Evolutionary conservation across 2,329 filamentous ascomycete species (phyloP).

Genomic region (Zasmidium citrigriseum): DNA sequence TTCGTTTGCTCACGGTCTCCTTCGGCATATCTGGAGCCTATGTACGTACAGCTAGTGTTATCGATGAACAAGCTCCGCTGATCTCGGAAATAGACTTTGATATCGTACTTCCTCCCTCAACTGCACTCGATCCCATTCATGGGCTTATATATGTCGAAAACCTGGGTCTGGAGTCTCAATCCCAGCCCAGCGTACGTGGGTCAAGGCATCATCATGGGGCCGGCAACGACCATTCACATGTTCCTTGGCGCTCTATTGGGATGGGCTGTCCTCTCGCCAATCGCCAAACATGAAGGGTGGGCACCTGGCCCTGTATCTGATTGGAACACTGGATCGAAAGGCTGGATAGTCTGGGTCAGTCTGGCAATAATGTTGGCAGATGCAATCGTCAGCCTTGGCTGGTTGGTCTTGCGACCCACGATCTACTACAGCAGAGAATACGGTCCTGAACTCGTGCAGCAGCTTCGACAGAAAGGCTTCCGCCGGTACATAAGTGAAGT

Average conservation of each 20-base stretch:
- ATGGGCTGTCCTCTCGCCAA: slow-evolving; percentile 86
- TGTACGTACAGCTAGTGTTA: slow-evolving; percentile 33
- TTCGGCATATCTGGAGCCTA: slow-evolving; percentile 61
- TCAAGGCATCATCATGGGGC: slow-evolving; percentile 98
- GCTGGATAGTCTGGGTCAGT: slow-evolving; percentile 98
- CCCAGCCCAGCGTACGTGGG: slow-evolving; percentile 96
- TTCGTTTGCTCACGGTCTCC: slow-evolving; percentile 59
- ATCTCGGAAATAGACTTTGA: slow-evolving; percentile 66
- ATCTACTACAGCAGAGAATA: slow-evolving; percentile 49
- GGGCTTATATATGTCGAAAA: slow-evolving; percentile 69
- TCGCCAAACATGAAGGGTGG: slow-evolving; percentile 85
- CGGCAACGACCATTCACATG: slow-evolving; percentile 94
- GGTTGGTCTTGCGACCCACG: slow-evolving; percentile 69
- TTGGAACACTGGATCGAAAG: slow-evolving; percentile 92
- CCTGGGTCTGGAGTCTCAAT: slow-evolving; percentile 95
- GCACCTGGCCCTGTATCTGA: slow-evolving; percentile 82
- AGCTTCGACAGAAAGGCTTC: slow-evolving; percentile 31
- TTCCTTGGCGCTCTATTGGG: slow-evolving; percentile 83
- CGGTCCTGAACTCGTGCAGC: slow-evolving; percentile 34
- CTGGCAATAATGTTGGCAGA: slow-evolving; percentile 96
- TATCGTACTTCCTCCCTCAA: slow-evolving; percentile 86
- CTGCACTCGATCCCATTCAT: slow-evolving; percentile 86
- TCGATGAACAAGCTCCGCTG: slow-evolving; percentile 5
- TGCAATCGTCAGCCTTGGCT: slow-evolving; percentile 82
- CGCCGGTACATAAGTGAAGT: slow-evolving; percentile 36